Percentiles rank a stretch among this genome's conserved stretches.
These are phyloP conservation scores for Afroboletus lepidellus DNA, from an alignment of 1,284 basidiomycete species.

Conservation along the genomic window DNA sequence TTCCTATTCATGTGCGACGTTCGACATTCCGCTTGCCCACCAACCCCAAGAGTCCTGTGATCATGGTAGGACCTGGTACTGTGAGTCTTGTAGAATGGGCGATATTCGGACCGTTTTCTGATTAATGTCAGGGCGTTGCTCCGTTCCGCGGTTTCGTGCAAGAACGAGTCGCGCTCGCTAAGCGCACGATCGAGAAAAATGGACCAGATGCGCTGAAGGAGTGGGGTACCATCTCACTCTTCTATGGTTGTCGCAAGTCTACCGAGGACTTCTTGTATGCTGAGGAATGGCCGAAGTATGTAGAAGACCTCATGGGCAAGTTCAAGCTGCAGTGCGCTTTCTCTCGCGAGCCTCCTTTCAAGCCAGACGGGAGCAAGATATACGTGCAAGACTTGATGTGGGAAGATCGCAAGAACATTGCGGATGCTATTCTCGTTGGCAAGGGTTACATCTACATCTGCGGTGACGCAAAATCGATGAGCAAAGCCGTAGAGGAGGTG, in stretches of 20 bases:
- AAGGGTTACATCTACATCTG: slow-evolving; percentile 96
- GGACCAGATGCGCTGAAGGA: slow-evolving; percentile 88
- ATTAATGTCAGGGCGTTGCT: slow-evolving; percentile 71
- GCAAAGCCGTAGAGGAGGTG: slow-evolving; percentile 88
- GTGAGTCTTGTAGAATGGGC: slow-evolving; percentile 48
- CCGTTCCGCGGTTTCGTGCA: slow-evolving; percentile 99
- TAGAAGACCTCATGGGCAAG: slow-evolving; percentile 85
- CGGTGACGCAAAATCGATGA: slow-evolving; percentile 97
- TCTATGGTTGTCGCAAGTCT: slow-evolving; percentile 92
- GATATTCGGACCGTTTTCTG: neutral
- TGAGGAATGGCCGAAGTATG: slow-evolving; percentile 92
- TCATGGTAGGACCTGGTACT: slow-evolving; percentile 98
- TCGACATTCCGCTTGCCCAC: slow-evolving; percentile 97
- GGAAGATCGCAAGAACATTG: slow-evolving; percentile 79
- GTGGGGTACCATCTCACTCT: slow-evolving; percentile 93
- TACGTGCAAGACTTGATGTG: slow-evolving; percentile 98
- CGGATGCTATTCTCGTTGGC: slow-evolving; percentile 86
- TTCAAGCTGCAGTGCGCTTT: slow-evolving; percentile 88
- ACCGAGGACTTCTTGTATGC: slow-evolving; percentile 91
- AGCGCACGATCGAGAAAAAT: slow-evolving; percentile 91
- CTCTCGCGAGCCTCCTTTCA: slow-evolving; percentile 82
- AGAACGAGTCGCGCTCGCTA: slow-evolving; percentile 93
- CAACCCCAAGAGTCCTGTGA: slow-evolving; percentile 95
- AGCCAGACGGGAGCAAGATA: slow-evolving; percentile 90
- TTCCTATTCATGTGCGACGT: slow-evolving; percentile 91